Percentiles rank a stretch among this genome's conserved stretches.
Evolutionary conservation across 352 stramenopile genomes (phyloP).

Genomic region (Globisporangium cylindrosporum): DNA sequence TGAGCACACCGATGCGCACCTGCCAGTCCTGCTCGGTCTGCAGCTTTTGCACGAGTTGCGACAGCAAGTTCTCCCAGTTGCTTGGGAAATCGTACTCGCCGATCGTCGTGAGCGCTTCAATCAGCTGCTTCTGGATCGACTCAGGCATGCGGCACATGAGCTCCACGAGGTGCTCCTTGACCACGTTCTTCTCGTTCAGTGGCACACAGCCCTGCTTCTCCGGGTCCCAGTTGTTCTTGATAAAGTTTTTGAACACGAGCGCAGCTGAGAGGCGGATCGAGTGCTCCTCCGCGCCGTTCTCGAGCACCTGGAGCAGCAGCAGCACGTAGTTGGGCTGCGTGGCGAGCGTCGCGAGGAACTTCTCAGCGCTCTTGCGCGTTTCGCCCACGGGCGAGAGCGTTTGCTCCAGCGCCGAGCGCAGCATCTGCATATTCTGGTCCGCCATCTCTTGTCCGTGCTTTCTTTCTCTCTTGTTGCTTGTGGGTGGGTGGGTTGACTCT

Average conservation of each 20-base stretch:
- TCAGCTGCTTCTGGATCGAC: constrained; percentile 93
- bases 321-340: constrained; percentile 71
- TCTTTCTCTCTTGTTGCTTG: constrained; percentile 1
- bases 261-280: constrained; percentile 72
- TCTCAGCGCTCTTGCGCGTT: constrained; percentile 68
- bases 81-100: constrained; percentile 96
- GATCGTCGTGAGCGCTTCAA: constrained; percentile 96
- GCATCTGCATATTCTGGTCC: constrained; percentile 61
- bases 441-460: constrained; percentile 31
- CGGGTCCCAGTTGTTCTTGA: constrained; percentile 97
- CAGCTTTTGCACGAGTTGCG: constrained; percentile 94
- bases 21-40: constrained; percentile 84
- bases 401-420: constrained; percentile 73
- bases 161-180: constrained; percentile 98
- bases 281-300: constrained; percentile 51
- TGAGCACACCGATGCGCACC: constrained; percentile 95
- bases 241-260: constrained; percentile 97
- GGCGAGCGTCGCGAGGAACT: constrained; percentile 58
- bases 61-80: constrained; percentile 95
- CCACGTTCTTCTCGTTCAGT: constrained; percentile 86
- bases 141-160: constrained; percentile 97
- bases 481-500: not conserved
- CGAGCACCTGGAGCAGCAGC: constrained; percentile 68
- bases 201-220: constrained; percentile 76
- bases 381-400: constrained; percentile 73